Base-by-base conservation (phyloP, 1,284 basidiomycete species). In the Microbotryomycetes sp. region DNA sequence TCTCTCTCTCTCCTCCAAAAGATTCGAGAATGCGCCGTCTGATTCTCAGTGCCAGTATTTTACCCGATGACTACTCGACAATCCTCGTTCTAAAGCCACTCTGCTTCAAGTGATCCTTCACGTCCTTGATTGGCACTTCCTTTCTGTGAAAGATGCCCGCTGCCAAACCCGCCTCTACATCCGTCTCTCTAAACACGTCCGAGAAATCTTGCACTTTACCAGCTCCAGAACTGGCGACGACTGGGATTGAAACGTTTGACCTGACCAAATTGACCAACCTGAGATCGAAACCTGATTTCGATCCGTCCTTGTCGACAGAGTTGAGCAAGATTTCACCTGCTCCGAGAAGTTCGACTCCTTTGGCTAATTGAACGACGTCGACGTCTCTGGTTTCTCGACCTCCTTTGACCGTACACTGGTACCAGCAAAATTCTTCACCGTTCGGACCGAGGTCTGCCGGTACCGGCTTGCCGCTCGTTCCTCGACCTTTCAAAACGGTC, bases 141-240 rank as follows among this genome's bases (percentile, higher is more conserved):
- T 82, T 83, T 31, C 96, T 80, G 77, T 99, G 96, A 78, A 99
- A 99, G 70, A 98, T 97, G 4, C 96, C 96, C 18, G 96, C 96
- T 4, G 96, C 96, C 58, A 99, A 78, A 0, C 89, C 96, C 31
- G 96, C 91, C 76, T 98, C 96, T 0, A 86, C 91, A 3, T 78
- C 80, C 4, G 90, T 91, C 70, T 82, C 77, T 59, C 79, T 74
- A 75, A 97, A 97, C 21, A 96, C 87, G 57, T 91, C 82, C 30
- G 85, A 81, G 75, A 99, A 98, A 77, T 99, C 90, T 56, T 82
- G 80, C 11, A 81, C 77, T 35, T 77, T 79, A 5, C 96, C 96
- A 26, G 96, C 96, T 1, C 93, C 94, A 64, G 90, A 94, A 73
- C 87, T 91, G 13, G 94, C 93, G 21, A 99, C 87, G 54, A 98